Base-by-base conservation (phyloP, 2,329 filamentous ascomycete genomes). In the Dactylonectria estremocensis region DNA sequence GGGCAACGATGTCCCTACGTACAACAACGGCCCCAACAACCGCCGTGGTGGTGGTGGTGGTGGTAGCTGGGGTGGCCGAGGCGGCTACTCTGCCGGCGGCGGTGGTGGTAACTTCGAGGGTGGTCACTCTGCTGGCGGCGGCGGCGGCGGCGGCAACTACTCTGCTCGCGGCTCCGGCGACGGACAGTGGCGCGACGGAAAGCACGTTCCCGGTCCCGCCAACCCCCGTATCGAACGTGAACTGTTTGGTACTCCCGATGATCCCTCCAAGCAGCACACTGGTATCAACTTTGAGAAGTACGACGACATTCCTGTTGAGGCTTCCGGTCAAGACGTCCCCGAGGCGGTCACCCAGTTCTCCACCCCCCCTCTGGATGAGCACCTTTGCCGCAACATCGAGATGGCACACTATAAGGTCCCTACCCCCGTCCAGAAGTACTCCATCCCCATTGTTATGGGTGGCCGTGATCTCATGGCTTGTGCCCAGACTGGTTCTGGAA, bases 261-360 rank as follows among this genome's bases (percentile, higher is more conserved):
- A 98, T 79, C 94, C 95, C 71, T 91, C 92, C 74, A 98, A 98
- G 89, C 93, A 97, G 83, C 93, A 97, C 79, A 98, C 95, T 37
- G 96, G 96, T 84, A 98, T 99, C 92, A 99, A 99, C 90, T 99
- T 99, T 81, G 92, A 97, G 87, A 99, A 99, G 88, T 99, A 99
- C 85, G 96, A 99, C 80, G 96, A 99, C 83, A 99, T 99, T 74
- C 96, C 96, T 62, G 96, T 99, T 72, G 96, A 98, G 85, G 96
- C 96, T 71, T 98, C 95, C 68, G 96, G 96, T 68, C 92, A 94
- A 61, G 91, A 97, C 79, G 95, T 98, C 60, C 96, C 96, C 52
- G 96, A 98, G 79, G 93, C 95, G 46, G 94, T 98, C 74, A 91
- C 91, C 73, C 88, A 91, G 69, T 99, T 99, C 89, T 94, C 90